Evolutionary conservation across 75 land plant species (phyloP).

Genomic region (Larix kaempferi): DNA sequence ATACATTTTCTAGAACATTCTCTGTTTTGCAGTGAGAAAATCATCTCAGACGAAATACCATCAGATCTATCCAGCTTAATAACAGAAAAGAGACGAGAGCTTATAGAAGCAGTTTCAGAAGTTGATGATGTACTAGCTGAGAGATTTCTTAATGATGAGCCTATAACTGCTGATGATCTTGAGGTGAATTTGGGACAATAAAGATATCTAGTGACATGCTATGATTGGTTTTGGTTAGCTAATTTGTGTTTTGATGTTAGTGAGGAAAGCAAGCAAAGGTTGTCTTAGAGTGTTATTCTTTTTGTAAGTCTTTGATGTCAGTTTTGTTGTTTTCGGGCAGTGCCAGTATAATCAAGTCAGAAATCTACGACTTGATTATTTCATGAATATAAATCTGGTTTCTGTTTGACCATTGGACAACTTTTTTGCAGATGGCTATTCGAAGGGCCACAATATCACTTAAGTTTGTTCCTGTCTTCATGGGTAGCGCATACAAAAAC

Average conservation of each 20-base stretch:
- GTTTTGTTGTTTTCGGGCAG: not conserved
- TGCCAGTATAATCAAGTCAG: not conserved
- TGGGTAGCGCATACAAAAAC: constrained; percentile 99
- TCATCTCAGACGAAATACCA: constrained; percentile 68
- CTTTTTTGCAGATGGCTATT: constrained; percentile 63
- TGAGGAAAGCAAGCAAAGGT: not conserved
- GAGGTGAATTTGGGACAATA: constrained; percentile 43
- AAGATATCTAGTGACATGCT: not conserved
- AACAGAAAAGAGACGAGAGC: constrained; percentile 79
- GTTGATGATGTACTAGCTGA: constrained; percentile 97
- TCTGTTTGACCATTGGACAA: not conserved
- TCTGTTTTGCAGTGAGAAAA: constrained; percentile 59
- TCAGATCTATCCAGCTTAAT: constrained; percentile 50
- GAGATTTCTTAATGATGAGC: constrained; percentile 85
- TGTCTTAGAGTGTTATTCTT: not conserved
- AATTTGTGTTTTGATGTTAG: not conserved
- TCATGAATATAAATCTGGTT: not conserved
- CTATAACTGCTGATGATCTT: constrained; percentile 73
- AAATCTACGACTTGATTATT: not conserved
- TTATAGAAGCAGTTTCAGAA: constrained; percentile 91
- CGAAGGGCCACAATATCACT: constrained; percentile 84
- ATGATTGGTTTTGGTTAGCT: not conserved
- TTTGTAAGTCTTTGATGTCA: not conserved
- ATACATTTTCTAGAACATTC: not conserved
- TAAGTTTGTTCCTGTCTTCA: constrained; percentile 92